Base-by-base conservation (phyloP, 1,284 basidiomycete species). In the Cutaneotrichosporon spelunceum region DNA sequence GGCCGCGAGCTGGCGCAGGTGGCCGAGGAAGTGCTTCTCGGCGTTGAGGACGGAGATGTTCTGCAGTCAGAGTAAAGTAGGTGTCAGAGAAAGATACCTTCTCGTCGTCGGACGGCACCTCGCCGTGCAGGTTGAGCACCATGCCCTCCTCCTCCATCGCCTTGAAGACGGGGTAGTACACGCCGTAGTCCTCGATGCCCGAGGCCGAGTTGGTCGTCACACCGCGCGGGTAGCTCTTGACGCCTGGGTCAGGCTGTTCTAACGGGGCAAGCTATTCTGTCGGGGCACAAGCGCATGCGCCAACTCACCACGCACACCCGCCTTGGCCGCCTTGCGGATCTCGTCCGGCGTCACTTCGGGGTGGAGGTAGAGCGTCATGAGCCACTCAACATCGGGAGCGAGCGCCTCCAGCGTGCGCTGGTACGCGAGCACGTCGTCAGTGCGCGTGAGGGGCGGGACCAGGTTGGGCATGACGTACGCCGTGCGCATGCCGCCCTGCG, bases 381-480 rank as follows among this genome's bases (percentile, higher is more conserved):
- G 82, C 80, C 92, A 97, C 79, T 93, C 86, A 39, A 90, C 87
- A 50, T 82, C 76, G 8, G 91, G 86, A 48, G 92, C 90, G 63
- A 97, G 87, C 39, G 79, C 80, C 72, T 91, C 82, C 21, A 99
- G 84, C 53, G 86, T 80, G 6, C 84, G 80, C 72, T 89, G 87
- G 82, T 99, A 99, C 53, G 84, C 82, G 48, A 95, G 72, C 1
- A 93, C 93, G 69, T 88, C 86, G 30, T 88, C 87, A 3, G 92
- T 89, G 9, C 84, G 89, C 1, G 89, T 93, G 71, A 99, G 86
- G 2, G 96, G 96, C 27, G 96, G 96, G 58, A 87, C 87, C 48
- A 96, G 85, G 79, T 99, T 99, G 63, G 96, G 96, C 96, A 99
- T 99, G 53, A 99, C 93, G 81, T 98, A 99, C 68, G 90, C 96